Conservation (phyloP, 768 basidiomycete species). For the Lactarius sanguifluus region DNA sequence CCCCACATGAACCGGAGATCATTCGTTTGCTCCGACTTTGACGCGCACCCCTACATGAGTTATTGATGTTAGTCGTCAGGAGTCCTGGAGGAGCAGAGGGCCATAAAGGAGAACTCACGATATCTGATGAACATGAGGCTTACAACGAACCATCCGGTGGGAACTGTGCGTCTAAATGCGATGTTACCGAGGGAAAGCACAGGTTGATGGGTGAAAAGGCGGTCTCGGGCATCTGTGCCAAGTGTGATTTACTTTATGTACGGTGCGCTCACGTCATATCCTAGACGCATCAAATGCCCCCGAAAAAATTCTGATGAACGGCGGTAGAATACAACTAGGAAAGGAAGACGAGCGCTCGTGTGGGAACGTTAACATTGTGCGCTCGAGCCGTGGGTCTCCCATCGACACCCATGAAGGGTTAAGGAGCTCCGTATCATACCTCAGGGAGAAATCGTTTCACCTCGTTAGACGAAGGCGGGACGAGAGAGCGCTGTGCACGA, state of each 20-base stretch:
- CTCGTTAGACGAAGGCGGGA: constrained; percentile 32
- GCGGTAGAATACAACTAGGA: background rate
- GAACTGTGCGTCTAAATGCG: constrained; percentile 75
- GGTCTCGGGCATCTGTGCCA: constrained; percentile 70
- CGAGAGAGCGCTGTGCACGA: constrained; percentile 53
- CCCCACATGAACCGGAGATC: constrained; percentile 64
- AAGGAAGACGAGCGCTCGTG: constrained; percentile 52
- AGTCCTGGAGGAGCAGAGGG: too few species aligned
- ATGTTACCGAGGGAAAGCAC: constrained; percentile 78
- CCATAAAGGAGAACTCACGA: constrained; percentile 28
- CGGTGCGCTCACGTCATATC: constrained; percentile 54
- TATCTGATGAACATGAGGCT: constrained; percentile 66
- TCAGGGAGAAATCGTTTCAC: background rate
- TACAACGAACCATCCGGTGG: constrained; percentile 81
- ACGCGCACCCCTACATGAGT: constrained; percentile 60
- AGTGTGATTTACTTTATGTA: constrained; percentile 41
- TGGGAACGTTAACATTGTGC: constrained; percentile 77
- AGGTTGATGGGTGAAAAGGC: constrained; percentile 61
- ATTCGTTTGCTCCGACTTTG: constrained; percentile 60
- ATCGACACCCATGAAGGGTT: constrained; percentile 53
- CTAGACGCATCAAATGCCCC: constrained; percentile 66
- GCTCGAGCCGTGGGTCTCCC: constrained; percentile 69
- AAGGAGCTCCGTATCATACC: background rate
- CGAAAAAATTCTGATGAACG: constrained; percentile 85
- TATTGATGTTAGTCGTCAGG: too few species aligned